These are phyloP conservation scores for Fusarium fujikuroi DNA, from an alignment of 2,329 filamentous ascomycete species.

Conservation along the genomic window DNA sequence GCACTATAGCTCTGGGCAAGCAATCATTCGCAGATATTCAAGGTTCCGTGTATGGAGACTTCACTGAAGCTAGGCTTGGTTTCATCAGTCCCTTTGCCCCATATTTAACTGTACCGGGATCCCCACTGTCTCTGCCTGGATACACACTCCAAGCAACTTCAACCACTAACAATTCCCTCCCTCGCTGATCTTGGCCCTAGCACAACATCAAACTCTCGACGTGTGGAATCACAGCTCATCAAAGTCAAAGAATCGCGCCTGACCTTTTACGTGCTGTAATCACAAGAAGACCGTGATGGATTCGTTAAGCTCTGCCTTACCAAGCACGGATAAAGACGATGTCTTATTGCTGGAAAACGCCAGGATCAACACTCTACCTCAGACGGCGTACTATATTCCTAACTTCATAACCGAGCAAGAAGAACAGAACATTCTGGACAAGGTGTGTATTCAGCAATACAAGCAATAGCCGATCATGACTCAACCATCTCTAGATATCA, in stretches of 20 bases:
- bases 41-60: neutral
- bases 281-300: conserved; percentile 23
- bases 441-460: conserved; percentile 59
- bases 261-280: neutral
- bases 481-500: conserved; percentile 57
- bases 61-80: neutral
- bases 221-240: conserved; percentile 18
- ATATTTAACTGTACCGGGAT: conserved; percentile 10
- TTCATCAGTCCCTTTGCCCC: conserved; percentile 23
- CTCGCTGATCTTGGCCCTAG: conserved; percentile 29
- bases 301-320: conserved; percentile 3
- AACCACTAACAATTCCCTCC: conserved; percentile 18
- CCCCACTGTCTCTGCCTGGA: neutral
- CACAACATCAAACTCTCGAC: conserved; percentile 19
- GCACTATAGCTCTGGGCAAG: neutral
- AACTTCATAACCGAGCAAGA: conserved; percentile 84
- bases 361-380: conserved; percentile 66
- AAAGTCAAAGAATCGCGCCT: neutral
- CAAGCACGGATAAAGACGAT: conserved; percentile 5
- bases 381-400: conserved; percentile 83
- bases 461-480: conserved; percentile 3
- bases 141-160: conserved; percentile 15
- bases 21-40: neutral
- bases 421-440: conserved; percentile 75
- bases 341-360: conserved; percentile 59